Conservation (phyloP, 1,284 basidiomycete species). For the Sanghuangporus weigelae region DNA sequence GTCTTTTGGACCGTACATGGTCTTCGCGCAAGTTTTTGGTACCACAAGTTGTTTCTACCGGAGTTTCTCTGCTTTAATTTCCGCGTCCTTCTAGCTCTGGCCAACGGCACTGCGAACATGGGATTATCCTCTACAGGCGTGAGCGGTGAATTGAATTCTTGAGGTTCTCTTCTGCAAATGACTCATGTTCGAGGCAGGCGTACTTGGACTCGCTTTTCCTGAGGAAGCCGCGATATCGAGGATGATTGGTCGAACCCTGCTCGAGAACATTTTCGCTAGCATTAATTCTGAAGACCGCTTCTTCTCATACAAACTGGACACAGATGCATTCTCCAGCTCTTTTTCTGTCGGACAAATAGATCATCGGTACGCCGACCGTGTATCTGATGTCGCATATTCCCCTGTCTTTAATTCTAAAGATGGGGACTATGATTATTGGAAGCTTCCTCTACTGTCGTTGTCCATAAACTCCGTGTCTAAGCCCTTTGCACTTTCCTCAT, state of each 20-base stretch:
- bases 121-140: constrained; percentile 42
- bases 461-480: constrained; percentile 36
- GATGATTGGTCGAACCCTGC: constrained; percentile 39
- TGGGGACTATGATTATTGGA: constrained; percentile 51
- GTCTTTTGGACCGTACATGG: constrained; percentile 16
- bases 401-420: constrained; percentile 37
- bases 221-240: constrained; percentile 42
- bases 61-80: background rate
- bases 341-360: constrained; percentile 51
- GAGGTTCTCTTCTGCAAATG: background rate
- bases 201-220: constrained; percentile 50
- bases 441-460: constrained; percentile 42
- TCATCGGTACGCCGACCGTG: constrained; percentile 31
- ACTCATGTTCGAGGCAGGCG: constrained; percentile 19
- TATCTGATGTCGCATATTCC: constrained; percentile 33
- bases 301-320: constrained; percentile 49
- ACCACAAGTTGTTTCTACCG: constrained; percentile 12
- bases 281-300: constrained; percentile 37
- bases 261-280: constrained; percentile 44
- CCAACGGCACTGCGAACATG: constrained; percentile 39
- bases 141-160: constrained; percentile 33
- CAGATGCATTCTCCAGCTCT: constrained; percentile 36
- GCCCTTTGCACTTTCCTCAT: constrained; percentile 37
- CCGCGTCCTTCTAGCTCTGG: constrained; percentile 36
- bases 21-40: constrained; percentile 39